Percentiles rank a stretch among this genome's conserved stretches.
Conservation (phyloP, 2,329 filamentous ascomycete genomes). For the Neocatenulostroma microsporum region DNA sequence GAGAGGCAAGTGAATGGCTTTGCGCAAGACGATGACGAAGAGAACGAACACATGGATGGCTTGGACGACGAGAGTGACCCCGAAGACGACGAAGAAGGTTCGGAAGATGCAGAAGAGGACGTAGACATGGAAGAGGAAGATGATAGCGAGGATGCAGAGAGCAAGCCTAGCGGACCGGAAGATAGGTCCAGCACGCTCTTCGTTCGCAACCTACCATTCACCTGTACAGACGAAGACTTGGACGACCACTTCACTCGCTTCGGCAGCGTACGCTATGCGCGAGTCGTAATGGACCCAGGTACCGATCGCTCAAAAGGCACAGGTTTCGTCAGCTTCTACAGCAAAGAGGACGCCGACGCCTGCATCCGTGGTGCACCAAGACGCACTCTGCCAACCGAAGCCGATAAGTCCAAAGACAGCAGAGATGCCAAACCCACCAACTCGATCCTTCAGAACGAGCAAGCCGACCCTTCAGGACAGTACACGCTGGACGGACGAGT, state of each 20-base stretch:
- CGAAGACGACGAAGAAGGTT: constrained; percentile 35
- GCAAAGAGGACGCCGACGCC: constrained; percentile 61
- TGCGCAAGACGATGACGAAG: constrained; percentile 27
- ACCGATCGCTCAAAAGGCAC: constrained; percentile 86
- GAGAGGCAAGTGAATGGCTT: constrained; percentile 30
- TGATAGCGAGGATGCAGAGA: constrained; percentile 34
- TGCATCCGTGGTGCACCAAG: constrained; percentile 71
- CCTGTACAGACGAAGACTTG: constrained; percentile 70
- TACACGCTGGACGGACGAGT: constrained; percentile 90
- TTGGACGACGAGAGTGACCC: constrained; percentile 31
- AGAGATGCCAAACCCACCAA: constrained; percentile 48
- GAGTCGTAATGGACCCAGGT: constrained; percentile 77
- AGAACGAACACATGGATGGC: constrained; percentile 36
- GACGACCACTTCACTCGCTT: constrained; percentile 83
- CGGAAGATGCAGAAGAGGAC: constrained; percentile 39
- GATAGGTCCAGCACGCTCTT: constrained; percentile 76
- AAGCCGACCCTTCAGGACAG: constrained; percentile 67
- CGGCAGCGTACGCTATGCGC: constrained; percentile 79
- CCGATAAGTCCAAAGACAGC: constrained; percentile 17
- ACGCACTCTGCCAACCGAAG: constrained; percentile 33
- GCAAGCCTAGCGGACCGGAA: constrained; percentile 29
- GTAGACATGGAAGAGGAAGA: constrained; percentile 36
- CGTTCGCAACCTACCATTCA: constrained; percentile 89
- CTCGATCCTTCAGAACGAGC: constrained; percentile 82
- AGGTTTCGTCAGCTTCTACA: constrained; percentile 89